Percentiles rank a stretch among this genome's conserved stretches.
Conservation (phyloP, 345 rosid genomes). For the Eutrema heterophyllum region DNA sequence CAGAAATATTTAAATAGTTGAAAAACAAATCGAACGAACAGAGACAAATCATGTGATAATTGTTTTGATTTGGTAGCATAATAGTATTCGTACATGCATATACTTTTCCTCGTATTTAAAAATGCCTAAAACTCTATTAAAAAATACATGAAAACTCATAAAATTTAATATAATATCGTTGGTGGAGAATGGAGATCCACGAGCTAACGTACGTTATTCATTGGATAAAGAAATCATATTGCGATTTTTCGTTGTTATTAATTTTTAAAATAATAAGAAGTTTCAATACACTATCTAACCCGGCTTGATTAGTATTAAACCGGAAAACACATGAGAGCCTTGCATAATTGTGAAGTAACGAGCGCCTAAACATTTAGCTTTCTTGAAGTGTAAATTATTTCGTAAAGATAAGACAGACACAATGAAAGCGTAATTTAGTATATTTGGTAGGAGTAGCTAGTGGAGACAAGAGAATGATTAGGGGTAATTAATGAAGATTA, state of each 20-base stretch:
- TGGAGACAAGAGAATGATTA: constrained; percentile 18
- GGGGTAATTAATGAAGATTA: constrained; percentile 16
- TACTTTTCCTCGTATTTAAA: constrained; percentile 7
- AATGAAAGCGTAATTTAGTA: not conserved
- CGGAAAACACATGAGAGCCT: not conserved
- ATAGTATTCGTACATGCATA: constrained; percentile 8
- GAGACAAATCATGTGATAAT: constrained; percentile 28
- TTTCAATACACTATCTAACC: not conserved
- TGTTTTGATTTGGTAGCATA: constrained; percentile 29
- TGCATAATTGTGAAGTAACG: not conserved
- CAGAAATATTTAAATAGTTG: not conserved
- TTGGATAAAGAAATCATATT: not conserved
- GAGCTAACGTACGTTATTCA: constrained; percentile 12
- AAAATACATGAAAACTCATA: not conserved
- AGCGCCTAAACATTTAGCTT: not conserved
- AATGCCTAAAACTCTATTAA: not conserved
- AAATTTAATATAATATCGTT: constrained; percentile 14
- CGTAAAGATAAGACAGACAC: not conserved
- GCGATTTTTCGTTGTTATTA: not conserved
- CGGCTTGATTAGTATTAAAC: not conserved
- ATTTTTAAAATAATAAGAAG: not conserved
- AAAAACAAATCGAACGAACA: constrained; percentile 2
- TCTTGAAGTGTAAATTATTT: not conserved
- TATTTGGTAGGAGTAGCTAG: constrained; percentile 12
- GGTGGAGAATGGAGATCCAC: constrained; percentile 24